Conservation (phyloP, 345 rosid species). For the Laguncularia racemosa region DNA sequence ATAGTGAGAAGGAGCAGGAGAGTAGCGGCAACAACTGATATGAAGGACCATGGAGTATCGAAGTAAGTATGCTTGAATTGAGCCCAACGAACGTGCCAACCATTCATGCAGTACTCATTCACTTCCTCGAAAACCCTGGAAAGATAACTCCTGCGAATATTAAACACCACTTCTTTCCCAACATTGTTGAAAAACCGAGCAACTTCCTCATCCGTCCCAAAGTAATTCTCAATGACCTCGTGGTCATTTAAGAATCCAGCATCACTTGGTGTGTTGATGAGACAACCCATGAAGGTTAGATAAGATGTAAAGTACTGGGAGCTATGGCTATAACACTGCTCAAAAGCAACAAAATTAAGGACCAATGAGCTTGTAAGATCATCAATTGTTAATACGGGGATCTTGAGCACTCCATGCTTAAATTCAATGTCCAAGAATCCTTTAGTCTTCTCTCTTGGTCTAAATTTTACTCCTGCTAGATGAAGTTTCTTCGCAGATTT, state of each 20-base stretch:
- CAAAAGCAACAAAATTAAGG: conserved; percentile 46
- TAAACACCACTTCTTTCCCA: conserved; percentile 40
- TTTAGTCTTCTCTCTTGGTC: conserved; percentile 16
- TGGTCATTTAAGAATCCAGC: conserved; percentile 36
- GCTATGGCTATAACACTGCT: conserved; percentile 37
- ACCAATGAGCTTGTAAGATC: conserved; percentile 29
- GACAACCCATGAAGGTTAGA: conserved; percentile 43
- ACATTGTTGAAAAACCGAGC: conserved; percentile 34
- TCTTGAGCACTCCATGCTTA: conserved; percentile 33
- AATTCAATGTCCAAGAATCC: conserved; percentile 44
- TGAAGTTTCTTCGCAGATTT: conserved; percentile 24
- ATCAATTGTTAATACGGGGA: conserved; percentile 35
- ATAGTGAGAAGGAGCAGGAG: conserved; percentile 37
- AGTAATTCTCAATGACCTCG: conserved; percentile 42
- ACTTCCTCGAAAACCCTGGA: conserved; percentile 36
- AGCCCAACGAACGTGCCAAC: conserved; percentile 47
- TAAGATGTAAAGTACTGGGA: conserved; percentile 42
- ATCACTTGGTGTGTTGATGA: conserved; percentile 36
- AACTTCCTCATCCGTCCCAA: conserved; percentile 43
- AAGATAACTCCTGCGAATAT: conserved; percentile 32
- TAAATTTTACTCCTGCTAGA: conserved; percentile 31
- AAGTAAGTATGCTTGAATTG: conserved; percentile 44
- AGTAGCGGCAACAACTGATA: conserved; percentile 41
- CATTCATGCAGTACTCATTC: conserved; percentile 33
- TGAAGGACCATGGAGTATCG: conserved; percentile 53